Percentiles rank a stretch among this genome's conserved stretches.
Conservation (phyloP, 2,329 filamentous ascomycete species). For the Colletotrichum gloeosporioides region DNA sequence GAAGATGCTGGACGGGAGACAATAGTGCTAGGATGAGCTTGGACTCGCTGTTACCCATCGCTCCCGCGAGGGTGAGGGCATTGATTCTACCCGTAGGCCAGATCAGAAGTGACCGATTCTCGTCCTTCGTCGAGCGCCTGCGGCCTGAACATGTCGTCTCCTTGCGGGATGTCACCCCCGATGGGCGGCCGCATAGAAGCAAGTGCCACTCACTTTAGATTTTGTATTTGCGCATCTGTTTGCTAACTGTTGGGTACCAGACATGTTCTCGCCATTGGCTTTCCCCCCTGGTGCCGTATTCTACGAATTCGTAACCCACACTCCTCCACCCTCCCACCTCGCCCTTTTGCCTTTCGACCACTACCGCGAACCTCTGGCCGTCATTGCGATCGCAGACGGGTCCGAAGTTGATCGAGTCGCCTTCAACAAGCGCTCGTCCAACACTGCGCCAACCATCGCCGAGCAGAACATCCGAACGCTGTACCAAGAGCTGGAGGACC, state of each 20-base stretch:
- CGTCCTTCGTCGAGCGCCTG: conserved; percentile 78
- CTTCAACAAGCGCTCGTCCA: conserved; percentile 60
- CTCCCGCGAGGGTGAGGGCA: conserved; percentile 88
- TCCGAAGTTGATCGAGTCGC: conserved; percentile 64
- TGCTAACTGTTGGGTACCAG: conserved; percentile 48
- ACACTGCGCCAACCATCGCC: conserved; percentile 53
- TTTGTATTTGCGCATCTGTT: background rate
- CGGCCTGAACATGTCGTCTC: conserved; percentile 81
- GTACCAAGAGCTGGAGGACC: conserved; percentile 71
- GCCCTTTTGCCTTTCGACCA: conserved; percentile 88
- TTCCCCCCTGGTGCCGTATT: conserved; percentile 87
- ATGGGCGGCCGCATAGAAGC: conserved; percentile 87
- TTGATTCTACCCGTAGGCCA: conserved; percentile 86
- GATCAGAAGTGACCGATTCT: conserved; percentile 83
- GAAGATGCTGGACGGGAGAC: conserved; percentile 23
- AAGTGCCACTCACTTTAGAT: conserved; percentile 36
- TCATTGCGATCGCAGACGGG: conserved; percentile 87
- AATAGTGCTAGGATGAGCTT: conserved; percentile 75
- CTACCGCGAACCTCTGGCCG: conserved; percentile 81
- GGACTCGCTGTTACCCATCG: conserved; percentile 89
- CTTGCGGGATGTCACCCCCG: conserved; percentile 84
- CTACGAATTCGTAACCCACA: conserved; percentile 84
- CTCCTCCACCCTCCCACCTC: conserved; percentile 79
- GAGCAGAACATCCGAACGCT: conserved; percentile 65
- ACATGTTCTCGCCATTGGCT: conserved; percentile 91